Base-by-base conservation (phyloP, 257 asterid species). In the Solanum megistacrolobum region DNA sequence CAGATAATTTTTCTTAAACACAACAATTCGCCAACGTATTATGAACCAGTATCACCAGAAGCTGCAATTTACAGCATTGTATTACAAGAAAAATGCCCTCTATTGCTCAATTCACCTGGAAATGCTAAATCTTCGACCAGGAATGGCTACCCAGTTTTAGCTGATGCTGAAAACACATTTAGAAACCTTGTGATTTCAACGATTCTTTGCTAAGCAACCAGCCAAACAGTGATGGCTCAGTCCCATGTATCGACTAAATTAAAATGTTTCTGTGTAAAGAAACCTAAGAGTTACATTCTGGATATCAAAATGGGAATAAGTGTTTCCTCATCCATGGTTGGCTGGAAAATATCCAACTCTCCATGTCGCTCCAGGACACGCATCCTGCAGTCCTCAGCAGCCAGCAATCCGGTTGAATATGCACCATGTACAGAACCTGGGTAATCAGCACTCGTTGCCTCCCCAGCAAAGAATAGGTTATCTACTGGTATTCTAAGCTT, bases 341-440 rank as follows among this genome's bases (percentile, higher is more conserved):
- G 94, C 90, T 94, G 94, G 91, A 94, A 93, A 21, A 94, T 91
- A 90, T 96, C 96, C 90, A 93, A 83, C 88, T 92, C 96, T 6
- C 99, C 98, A 10, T 95, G 93, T 72, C 98, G 91, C 90, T 95
- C 98, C 87, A 96, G 88, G 29, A 96, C 98, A 7, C 95, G 96
- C 99, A 96, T 96, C 88, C 95, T 91, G 92, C 98, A 96, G 85
- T 92, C 96, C 90, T 96, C 98, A 23, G 98, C 98, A 25, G 99
- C 98, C 96, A 92, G 91, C 86, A 94, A 79, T 31, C 98, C 98
- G 1, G 99, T 94, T 25, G 98, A 93, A 88, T 94, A 96, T 6
- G 99, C 99, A 41, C 99, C 98, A 27, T 94, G 99, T 38, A 95
- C 98, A 1, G 98, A 95, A 58, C 99, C 99, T 13, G 98, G 96